These are phyloP conservation scores for Penicillium hordei DNA, from an alignment of 2,329 filamentous ascomycete species.

Conservation along the genomic window DNA sequence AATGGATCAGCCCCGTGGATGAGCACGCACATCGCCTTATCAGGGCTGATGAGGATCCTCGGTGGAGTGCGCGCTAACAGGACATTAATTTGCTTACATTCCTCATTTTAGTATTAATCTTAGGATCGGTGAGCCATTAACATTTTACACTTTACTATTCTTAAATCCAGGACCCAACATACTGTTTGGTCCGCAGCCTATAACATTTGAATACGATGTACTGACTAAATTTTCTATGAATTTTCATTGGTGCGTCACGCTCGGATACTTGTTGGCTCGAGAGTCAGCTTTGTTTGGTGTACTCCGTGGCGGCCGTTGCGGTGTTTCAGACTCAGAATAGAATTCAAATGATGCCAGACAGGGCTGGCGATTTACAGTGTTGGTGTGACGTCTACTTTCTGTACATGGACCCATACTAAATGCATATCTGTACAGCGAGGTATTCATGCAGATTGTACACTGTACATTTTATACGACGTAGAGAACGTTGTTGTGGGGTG, in stretches of 20 bases:
- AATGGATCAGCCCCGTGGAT: conserved; percentile 6
- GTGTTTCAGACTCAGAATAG: conserved; percentile 5
- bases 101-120: neutral
- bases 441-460: neutral
- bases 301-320: neutral
- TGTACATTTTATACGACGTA: neutral
- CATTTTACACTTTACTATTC: neutral
- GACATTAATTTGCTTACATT: neutral
- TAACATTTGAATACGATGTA: neutral
- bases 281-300: neutral
- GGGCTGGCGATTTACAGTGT: neutral
- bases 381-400: neutral
- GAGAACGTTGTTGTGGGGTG: neutral
- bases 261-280: neutral
- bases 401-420: neutral
- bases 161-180: neutral
- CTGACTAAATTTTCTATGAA: neutral
- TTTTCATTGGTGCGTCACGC: conserved; percentile 6
- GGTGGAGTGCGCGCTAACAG: neutral
- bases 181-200: neutral
- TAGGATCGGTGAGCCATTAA: no score
- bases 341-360: neutral
- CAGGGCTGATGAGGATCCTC: conserved; percentile 15
- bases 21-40: conserved; percentile 12
- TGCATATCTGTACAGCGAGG: neutral